A percentile compares a stretch with the other conserved stretches of the same genome.
Conservation (phyloP, 179 eudicot genomes). For the Gypsophila paniculata region DNA sequence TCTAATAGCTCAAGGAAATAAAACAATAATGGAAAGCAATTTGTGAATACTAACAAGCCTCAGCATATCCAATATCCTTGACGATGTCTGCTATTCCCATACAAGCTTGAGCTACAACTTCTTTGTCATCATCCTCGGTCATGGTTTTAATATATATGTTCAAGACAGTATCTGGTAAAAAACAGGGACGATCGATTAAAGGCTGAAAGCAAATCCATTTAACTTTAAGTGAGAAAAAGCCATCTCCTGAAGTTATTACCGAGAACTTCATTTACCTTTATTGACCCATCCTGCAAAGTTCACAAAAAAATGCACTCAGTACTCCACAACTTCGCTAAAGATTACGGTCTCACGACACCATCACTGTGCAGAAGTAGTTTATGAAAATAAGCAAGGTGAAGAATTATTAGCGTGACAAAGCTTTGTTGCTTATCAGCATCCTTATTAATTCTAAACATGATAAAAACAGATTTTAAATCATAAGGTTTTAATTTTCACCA, state of each 20-base stretch:
- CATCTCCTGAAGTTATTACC: constrained; percentile 39
- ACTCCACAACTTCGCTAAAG: not conserved
- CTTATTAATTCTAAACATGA: too few species aligned
- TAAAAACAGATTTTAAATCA: too few species aligned
- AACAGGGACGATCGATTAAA: not conserved
- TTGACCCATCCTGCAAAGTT: constrained; percentile 65
- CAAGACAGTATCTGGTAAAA: constrained; percentile 68
- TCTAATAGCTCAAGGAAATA: not conserved
- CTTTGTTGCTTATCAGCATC: not conserved
- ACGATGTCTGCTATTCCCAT: constrained; percentile 65
- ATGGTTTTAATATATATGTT: constrained; percentile 75
- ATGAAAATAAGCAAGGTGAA: not conserved
- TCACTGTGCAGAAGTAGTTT: not conserved
- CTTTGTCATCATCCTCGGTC: constrained; percentile 93
- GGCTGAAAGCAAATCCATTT: constrained; percentile 3
- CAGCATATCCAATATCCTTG: constrained; percentile 68
- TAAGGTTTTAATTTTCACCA: not conserved
- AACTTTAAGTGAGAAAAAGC: constrained; percentile 2
- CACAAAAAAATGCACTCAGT: constrained; percentile 2
- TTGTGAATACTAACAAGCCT: constrained; percentile 59
- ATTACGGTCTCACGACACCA: not conserved
- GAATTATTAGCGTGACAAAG: not conserved
- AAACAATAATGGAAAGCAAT: constrained; percentile 1
- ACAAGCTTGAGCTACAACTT: constrained; percentile 98
- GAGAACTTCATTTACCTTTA: constrained; percentile 62